Conservation (phyloP, 108 stramenopile genomes). For the Nitzschia inconspicua region DNA sequence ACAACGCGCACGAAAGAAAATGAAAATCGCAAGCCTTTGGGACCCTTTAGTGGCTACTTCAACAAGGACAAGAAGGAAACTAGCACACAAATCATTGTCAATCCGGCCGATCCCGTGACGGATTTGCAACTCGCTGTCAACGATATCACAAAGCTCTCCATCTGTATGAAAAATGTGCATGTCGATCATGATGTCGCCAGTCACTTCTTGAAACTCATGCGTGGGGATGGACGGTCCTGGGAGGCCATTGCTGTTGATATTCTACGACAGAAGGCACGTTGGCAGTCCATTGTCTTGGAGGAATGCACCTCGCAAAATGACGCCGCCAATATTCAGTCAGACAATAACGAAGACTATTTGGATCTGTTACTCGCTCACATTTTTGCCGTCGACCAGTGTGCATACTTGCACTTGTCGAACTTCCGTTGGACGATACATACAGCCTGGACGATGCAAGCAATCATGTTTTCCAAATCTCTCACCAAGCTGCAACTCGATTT, state of each 20-base stretch:
- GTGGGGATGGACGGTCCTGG: constrained; percentile 32
- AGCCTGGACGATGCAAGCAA: constrained; percentile 11
- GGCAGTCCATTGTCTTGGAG: constrained; percentile 31
- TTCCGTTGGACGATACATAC: not conserved
- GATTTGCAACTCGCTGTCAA: not conserved
- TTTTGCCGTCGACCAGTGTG: constrained; percentile 16
- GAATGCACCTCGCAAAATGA: not conserved
- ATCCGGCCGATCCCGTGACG: not conserved
- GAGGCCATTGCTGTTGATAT: constrained; percentile 36
- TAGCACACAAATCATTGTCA: constrained; percentile 7
- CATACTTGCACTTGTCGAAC: constrained; percentile 15
- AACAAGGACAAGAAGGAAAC: not conserved
- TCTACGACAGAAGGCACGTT: constrained; percentile 36
- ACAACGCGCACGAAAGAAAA: constrained; percentile 12
- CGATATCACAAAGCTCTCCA: constrained; percentile 8
- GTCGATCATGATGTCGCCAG: not conserved
- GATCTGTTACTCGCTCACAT: constrained; percentile 13
- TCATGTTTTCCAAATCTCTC: constrained; percentile 16
- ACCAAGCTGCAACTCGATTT: constrained; percentile 31
- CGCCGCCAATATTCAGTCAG: not conserved
- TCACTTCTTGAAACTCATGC: constrained; percentile 13
- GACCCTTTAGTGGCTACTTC: not conserved
- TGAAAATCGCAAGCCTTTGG: constrained; percentile 11
- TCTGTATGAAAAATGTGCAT: constrained; percentile 11
- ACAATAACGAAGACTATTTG: constrained; percentile 1